Percentiles rank a stretch among this genome's conserved stretches.
These are phyloP conservation scores for Ogataea glucozyma DNA, from an alignment of 805 yeast species.

Conservation along the genomic window DNA sequence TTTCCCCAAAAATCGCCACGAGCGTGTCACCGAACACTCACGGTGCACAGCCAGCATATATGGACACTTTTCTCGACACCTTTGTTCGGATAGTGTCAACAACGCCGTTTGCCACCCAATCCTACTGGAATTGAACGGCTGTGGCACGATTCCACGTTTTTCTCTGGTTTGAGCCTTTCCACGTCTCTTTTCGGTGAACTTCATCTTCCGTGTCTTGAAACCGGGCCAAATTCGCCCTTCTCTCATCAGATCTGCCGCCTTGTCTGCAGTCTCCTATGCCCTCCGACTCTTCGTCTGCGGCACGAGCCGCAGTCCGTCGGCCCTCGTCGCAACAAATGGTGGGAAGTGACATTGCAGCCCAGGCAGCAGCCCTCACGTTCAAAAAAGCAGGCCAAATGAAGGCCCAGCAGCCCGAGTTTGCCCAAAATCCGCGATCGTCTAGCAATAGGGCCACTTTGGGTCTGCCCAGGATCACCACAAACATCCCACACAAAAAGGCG, in stretches of 20 bases:
- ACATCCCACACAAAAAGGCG: conserved; percentile 4
- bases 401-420: conserved; percentile 4
- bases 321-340: conserved; percentile 12
- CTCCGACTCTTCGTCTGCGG: conserved; percentile 15
- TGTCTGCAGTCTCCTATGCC: conserved; percentile 12
- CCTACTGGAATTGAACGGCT: too few species aligned
- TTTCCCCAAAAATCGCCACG: not conserved
- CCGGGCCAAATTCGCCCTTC: too few species aligned
- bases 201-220: too few species aligned
- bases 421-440: too few species aligned
- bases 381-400: conserved; percentile 21
- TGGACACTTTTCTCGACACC: not conserved
- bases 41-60: not conserved
- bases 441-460: conserved; percentile 7
- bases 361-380: conserved; percentile 30
- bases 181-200: too few species aligned
- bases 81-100: not conserved
- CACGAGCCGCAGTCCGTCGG: conserved; percentile 17
- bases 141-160: too few species aligned
- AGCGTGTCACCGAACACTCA: too few species aligned
- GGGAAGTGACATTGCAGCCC: conserved; percentile 21
- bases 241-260: too few species aligned
- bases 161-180: too few species aligned
- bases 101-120: not conserved
- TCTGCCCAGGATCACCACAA: conserved; percentile 1